Evolutionary conservation across 2,329 filamentous ascomycete genomes (phyloP).

Genomic region (Pseudogymnoascus sp.): DNA sequence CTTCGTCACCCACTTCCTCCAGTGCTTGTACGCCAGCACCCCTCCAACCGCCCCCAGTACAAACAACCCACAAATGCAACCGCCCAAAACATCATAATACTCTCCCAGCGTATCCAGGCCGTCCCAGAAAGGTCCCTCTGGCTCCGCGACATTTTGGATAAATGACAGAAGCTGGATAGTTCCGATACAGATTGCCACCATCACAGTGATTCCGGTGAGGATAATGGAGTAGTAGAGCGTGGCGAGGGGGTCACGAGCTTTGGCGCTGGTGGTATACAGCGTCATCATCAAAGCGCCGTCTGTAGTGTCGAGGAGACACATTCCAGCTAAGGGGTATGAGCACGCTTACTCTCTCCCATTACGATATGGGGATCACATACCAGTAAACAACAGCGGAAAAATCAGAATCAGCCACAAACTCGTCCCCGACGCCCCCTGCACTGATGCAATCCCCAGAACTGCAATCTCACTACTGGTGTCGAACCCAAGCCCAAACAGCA

Average conservation of each 20-base stretch:
- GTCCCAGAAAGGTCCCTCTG: constrained; percentile 78
- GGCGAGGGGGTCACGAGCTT: constrained; percentile 74
- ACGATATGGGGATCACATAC: constrained; percentile 34
- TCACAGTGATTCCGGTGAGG: constrained; percentile 27
- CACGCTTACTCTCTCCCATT: background rate
- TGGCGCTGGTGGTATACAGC: constrained; percentile 72
- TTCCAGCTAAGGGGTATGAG: constrained; percentile 53
- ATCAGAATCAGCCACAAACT: constrained; percentile 91
- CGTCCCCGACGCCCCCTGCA: constrained; percentile 78
- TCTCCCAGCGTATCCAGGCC: constrained; percentile 70
- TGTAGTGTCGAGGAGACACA: constrained; percentile 89
- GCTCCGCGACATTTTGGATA: constrained; percentile 65
- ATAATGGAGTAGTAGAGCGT: constrained; percentile 77
- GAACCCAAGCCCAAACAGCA: constrained; percentile 87
- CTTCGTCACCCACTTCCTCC: constrained; percentile 54
- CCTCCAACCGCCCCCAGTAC: constrained; percentile 54
- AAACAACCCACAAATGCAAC: constrained; percentile 77
- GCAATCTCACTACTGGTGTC: constrained; percentile 94
- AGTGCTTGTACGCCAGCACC: constrained; percentile 68
- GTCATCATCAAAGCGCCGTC: constrained; percentile 95
- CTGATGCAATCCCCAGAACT: constrained; percentile 77
- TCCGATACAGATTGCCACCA: constrained; percentile 57
- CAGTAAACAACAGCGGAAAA: constrained; percentile 82
- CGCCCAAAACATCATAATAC: constrained; percentile 79
- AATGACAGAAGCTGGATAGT: constrained; percentile 75